Conservation (phyloP, 2,329 filamentous ascomycete species). For the Talaromyces marneffei region DNA sequence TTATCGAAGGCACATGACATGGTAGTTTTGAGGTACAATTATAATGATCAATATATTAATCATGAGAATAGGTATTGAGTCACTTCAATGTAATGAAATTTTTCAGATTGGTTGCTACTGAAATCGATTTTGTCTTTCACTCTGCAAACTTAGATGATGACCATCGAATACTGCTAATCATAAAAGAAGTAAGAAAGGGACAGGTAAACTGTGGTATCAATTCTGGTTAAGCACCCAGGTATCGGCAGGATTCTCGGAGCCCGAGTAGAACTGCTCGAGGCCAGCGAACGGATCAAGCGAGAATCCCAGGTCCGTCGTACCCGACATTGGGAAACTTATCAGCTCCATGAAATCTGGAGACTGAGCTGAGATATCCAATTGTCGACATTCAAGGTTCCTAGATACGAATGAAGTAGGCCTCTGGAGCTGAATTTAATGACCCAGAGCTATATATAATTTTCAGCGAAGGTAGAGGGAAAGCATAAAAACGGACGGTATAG, state of each 20-base stretch:
- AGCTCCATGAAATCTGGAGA: not conserved
- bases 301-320: constrained; percentile 10
- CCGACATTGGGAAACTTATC: constrained; percentile 4
- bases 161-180: not conserved
- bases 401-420: not conserved
- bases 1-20: not conserved
- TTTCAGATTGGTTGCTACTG: not conserved
- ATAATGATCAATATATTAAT: no score
- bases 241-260: not conserved
- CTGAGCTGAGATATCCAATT: not conserved
- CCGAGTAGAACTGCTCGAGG: constrained; percentile 12
- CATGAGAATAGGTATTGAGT: not conserved
- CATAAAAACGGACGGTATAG: constrained; percentile 39
- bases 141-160: not conserved
- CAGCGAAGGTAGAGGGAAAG: constrained; percentile 20
- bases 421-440: not conserved
- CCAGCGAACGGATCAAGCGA: constrained; percentile 6
- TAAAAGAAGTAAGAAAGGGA: not conserved
- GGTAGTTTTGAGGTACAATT: not conserved
- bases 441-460: no score
- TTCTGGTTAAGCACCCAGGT: constrained; percentile 8
- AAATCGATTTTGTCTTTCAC: not conserved
- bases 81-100: not conserved
- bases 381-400: not conserved
- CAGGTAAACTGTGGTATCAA: not conserved